Evolutionary conservation across 805 yeast genomes (phyloP).

Genomic region (Zygoascus flipseniorum): DNA sequence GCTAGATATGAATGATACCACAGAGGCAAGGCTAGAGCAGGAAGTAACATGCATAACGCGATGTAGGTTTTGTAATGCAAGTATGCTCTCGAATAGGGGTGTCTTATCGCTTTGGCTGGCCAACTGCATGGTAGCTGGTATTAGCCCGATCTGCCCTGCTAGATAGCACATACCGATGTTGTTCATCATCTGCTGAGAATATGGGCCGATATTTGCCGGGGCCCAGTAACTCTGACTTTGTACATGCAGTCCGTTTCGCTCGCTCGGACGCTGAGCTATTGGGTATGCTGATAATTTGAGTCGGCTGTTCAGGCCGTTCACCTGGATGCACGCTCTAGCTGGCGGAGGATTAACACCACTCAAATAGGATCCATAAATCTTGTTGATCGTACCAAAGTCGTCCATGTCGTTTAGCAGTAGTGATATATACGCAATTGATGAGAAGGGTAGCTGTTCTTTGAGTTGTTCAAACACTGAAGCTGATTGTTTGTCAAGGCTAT

Average conservation of each 20-base stretch:
- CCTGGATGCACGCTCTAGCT: constrained; percentile 75
- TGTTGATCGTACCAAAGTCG: constrained; percentile 53
- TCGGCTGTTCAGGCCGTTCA: constrained; percentile 43
- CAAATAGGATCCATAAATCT: constrained; percentile 46
- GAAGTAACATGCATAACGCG: constrained; percentile 51
- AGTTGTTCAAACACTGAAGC: constrained; percentile 11
- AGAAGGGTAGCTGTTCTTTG: not conserved
- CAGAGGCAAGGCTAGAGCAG: constrained; percentile 35
- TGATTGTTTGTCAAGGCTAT: constrained; percentile 10
- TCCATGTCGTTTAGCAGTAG: constrained; percentile 57
- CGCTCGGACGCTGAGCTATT: not conserved
- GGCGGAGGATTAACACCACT: constrained; percentile 59
- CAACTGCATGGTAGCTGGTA: constrained; percentile 62
- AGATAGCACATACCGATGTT: constrained; percentile 43
- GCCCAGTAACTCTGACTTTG: constrained; percentile 97
- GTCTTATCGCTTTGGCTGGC: constrained; percentile 16
- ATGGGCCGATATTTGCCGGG: constrained; percentile 96
- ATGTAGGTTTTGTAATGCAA: constrained; percentile 69
- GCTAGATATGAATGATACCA: constrained; percentile 49
- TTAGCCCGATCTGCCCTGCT: constrained; percentile 87
- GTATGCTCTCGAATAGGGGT: constrained; percentile 31
- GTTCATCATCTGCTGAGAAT: constrained; percentile 70
- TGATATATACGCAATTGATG: constrained; percentile 51
- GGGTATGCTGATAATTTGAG: constrained; percentile 48
- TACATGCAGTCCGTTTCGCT: constrained; percentile 63